A percentile compares a stretch with the other conserved stretches of the same genome.
Evolutionary conservation across 345 rosid genomes (phyloP).

Genomic region (Passiflora organensis): DNA sequence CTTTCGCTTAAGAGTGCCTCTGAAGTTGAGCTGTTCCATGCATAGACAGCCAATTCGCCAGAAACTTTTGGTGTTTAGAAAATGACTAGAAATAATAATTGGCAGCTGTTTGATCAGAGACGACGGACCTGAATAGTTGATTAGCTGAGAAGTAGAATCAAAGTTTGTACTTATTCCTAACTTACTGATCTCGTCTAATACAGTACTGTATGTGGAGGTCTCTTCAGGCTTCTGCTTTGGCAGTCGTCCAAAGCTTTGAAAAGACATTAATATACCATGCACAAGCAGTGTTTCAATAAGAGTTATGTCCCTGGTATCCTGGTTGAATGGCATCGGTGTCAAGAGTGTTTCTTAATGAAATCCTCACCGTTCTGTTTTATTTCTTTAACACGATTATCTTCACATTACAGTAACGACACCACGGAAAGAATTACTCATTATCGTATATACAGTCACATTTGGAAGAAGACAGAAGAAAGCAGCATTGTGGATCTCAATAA

Average conservation of each 20-base stretch:
- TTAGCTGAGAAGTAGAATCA: constrained; percentile 15
- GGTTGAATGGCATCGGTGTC: constrained; percentile 24
- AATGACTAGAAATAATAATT: constrained; percentile 20
- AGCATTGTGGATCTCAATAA: no score
- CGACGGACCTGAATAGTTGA: constrained; percentile 10
- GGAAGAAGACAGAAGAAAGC: no score
- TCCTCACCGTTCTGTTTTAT: neutral
- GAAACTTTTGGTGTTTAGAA: constrained; percentile 9
- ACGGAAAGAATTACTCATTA: no score
- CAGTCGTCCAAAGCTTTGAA: constrained; percentile 11
- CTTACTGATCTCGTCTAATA: constrained; percentile 15
- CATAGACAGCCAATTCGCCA: constrained; percentile 1
- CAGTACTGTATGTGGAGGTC: constrained; percentile 26
- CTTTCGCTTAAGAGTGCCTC: constrained; percentile 5
- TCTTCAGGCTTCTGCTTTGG: constrained; percentile 22
- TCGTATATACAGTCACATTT: no score
- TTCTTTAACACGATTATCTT: neutral
- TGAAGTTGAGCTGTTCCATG: constrained; percentile 6
- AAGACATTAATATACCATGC: constrained; percentile 22
- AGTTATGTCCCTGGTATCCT: constrained; percentile 18
- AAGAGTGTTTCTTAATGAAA: constrained; percentile 11
- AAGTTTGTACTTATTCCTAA: constrained; percentile 23
- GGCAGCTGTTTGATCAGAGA: constrained; percentile 13
- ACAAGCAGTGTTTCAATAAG: constrained; percentile 34
- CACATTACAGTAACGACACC: no score